A percentile compares a stretch with the other conserved stretches of the same genome.
Conservation (phyloP, 441 rosid species). For the Erodium texanum region DNA sequence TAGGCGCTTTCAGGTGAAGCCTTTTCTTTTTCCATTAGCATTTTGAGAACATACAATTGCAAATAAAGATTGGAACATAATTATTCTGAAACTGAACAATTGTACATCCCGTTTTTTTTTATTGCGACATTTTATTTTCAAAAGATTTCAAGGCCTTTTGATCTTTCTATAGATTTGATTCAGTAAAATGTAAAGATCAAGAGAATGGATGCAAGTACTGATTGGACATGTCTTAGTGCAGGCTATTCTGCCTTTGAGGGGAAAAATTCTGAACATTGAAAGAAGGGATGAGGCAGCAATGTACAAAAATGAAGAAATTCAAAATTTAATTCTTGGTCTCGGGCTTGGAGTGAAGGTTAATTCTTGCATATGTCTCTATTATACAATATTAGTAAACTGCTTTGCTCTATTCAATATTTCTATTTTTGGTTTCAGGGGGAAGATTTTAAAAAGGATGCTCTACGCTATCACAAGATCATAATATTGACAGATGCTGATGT, state of each 20-base stretch:
- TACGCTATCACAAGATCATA: constrained; percentile 93
- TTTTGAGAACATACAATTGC: background rate
- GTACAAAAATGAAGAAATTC: constrained; percentile 96
- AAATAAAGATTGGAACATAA: background rate
- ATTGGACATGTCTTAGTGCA: constrained; percentile 24
- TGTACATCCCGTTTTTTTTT: too few species aligned
- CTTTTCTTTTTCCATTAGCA: constrained; percentile 1
- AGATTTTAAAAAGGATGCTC: constrained; percentile 66
- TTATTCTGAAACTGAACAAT: background rate
- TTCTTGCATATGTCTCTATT: constrained; percentile 2
- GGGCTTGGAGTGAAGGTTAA: constrained; percentile 91
- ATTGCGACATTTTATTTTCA: background rate
- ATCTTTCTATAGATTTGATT: background rate
- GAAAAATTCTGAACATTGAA: constrained; percentile 87
- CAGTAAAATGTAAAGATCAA: background rate
- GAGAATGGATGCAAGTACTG: background rate
- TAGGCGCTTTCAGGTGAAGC: constrained; percentile 84
- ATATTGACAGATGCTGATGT: constrained; percentile 98
- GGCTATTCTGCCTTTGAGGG: constrained; percentile 97
- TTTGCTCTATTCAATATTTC: constrained; percentile 10
- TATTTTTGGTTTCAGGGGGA: constrained; percentile 55
- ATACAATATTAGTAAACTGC: constrained; percentile 4
- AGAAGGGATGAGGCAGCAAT: constrained; percentile 92
- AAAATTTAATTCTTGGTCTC: constrained; percentile 79
- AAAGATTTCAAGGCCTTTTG: background rate